A percentile compares a stretch with the other conserved stretches of the same genome.
Conservation (phyloP, 805 yeast genomes). For the Wickerhamiella brachini region DNA sequence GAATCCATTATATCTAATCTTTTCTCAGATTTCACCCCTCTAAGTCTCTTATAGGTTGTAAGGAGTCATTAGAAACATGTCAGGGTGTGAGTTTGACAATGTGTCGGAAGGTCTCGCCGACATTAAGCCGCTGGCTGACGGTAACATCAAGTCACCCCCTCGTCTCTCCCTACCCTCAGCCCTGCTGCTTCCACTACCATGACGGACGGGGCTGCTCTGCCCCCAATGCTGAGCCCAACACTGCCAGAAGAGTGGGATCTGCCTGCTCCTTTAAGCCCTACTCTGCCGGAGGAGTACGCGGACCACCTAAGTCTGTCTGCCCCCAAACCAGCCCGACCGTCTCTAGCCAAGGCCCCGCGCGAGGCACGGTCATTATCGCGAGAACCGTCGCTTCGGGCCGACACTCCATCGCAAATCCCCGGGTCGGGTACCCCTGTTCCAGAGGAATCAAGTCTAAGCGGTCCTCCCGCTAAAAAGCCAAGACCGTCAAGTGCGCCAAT, state of each 20-base stretch:
- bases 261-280: constrained; percentile 26
- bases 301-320: background rate
- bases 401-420: background rate
- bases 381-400: background rate
- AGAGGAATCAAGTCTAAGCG: background rate
- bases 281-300: constrained; percentile 25
- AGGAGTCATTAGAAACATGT: too few species aligned
- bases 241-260: constrained; percentile 25
- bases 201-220: constrained; percentile 11
- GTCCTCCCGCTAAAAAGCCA: background rate
- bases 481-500: background rate
- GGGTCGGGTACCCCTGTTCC: constrained; percentile 2
- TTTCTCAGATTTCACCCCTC: too few species aligned
- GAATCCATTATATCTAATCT: too few species aligned
- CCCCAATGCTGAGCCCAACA: constrained; percentile 28
- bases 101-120: too few species aligned
- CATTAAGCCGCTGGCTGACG: background rate
- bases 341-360: background rate
- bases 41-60: too few species aligned
- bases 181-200: background rate
- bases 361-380: background rate
- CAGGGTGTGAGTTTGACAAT: too few species aligned
- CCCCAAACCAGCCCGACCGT: background rate
- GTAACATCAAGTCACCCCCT: background rate
- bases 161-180: background rate